Base-by-base conservation (phyloP, 2,329 filamentous ascomycete species). In the Teratosphaeriaceae sp. region DNA sequence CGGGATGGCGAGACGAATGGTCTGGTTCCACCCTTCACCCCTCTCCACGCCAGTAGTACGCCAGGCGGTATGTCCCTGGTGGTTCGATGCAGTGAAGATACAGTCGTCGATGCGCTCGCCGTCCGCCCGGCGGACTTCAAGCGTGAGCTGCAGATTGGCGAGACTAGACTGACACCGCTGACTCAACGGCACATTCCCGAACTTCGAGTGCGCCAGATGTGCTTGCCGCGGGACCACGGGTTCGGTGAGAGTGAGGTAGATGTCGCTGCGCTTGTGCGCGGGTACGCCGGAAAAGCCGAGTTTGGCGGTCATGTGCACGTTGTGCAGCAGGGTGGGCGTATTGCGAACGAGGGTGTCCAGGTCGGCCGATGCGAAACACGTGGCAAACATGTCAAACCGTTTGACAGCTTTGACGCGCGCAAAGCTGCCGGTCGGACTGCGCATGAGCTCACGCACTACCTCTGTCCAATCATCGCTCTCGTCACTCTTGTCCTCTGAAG, bases 201-300 rank as follows among this genome's bases (percentile, higher is more conserved):
- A 82, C 56, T 94, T 87, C 0, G 80, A 79, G 57, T 84, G 81
- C 7, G 79, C 76, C 18, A 84, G 65, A 30, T 77, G 69, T 9
- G 77, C 76, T 50, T 79, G 75, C 44, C 81, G 80, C 15, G 84
- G 82, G 19, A 98, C 71, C n/a, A 82, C 74, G 0, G 88, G 85
- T 50, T 88, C 82, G 45, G 81, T 80, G 37, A 98, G 66, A 0
- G 88, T 96, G 34, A 98, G 66, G 61, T 98, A 98, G 39, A 98
- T 97, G 62, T 98, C 94, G 9, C 88, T 96, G 55, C 94, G 76
- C 13, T 85, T 75, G 60, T 88, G 89, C 0, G 84, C 88, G 0
- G 92, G 90, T 1, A 89, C 89, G 11, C 89, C 89, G 3, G 90
- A 87, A 62, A 98, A 97, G 2, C 89, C 92, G 63, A 97, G 89